Percentiles rank a stretch among this genome's conserved stretches.
phyloP scores from a whole-genome alignment of 2,329 filamentous ascomycete genomes.

The Torrubiella hemipterigena region DNA sequence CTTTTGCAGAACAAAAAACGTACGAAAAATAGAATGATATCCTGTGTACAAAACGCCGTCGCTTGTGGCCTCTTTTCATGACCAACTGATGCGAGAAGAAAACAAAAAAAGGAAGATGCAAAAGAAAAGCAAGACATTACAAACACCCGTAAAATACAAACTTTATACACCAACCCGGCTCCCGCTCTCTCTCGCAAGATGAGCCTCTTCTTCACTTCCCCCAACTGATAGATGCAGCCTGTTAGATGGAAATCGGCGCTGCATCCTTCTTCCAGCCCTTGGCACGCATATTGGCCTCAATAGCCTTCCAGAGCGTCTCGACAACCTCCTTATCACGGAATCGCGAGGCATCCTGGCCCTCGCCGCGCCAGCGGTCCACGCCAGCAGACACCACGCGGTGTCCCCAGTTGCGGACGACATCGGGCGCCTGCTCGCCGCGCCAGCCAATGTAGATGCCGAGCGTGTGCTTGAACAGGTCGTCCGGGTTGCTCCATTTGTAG shows the following conservation, averaged over 20 bases:
- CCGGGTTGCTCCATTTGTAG: conserved; percentile 88
- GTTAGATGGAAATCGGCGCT: conserved; percentile 47
- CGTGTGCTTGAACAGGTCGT: conserved; percentile 81
- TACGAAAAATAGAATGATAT: no score
- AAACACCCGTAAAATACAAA: no score
- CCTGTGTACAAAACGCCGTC: no score
- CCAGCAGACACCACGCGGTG: conserved; percentile 66
- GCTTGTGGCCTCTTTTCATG: no score
- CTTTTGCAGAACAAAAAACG: no score
- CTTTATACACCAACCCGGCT: no score
- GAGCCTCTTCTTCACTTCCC: no score
- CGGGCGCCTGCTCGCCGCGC: conserved; percentile 70
- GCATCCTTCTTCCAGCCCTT: conserved; percentile 73
- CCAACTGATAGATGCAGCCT: no score
- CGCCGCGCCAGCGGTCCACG: conserved; percentile 71
- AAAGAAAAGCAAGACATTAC: no score
- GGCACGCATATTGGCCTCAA: conserved; percentile 77
- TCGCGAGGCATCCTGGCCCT: conserved; percentile 39
- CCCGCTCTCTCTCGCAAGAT: no score
- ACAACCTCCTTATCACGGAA: conserved; percentile 91
- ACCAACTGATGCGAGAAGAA: no score
- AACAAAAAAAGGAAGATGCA: no score
- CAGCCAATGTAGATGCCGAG: conserved; percentile 85
- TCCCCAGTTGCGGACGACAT: conserved; percentile 73
- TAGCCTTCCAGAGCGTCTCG: conserved; percentile 80